phyloP scores from a whole-genome alignment of 306 rosid species.

The Astragalus glycyphyllos region DNA sequence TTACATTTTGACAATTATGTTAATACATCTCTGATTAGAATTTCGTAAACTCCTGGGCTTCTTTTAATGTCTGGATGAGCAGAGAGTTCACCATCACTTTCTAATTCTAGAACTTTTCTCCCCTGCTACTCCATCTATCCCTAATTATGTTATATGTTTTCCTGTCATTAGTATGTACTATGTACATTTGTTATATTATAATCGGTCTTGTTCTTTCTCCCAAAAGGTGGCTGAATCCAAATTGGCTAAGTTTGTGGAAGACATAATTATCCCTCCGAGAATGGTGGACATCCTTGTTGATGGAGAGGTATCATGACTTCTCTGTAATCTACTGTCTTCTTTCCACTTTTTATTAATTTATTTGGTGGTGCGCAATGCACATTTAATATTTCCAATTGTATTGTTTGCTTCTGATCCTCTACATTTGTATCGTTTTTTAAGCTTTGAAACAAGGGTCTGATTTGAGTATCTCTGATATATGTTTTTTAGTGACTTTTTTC shows the following conservation, averaged over 20 bases:
- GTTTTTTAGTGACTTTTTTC: background rate
- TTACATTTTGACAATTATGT: constrained; percentile 26
- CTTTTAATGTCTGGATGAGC: constrained; percentile 11
- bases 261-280: constrained; percentile 95
- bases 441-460: background rate
- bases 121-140: constrained; percentile 5
- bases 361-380: constrained; percentile 38
- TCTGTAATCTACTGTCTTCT: constrained; percentile 13
- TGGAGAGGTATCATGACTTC: constrained; percentile 76
- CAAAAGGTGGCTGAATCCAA: constrained; percentile 91
- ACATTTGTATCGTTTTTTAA: background rate
- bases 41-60: constrained; percentile 15
- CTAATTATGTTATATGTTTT: background rate
- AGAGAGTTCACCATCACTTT: background rate
- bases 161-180: constrained; percentile 18
- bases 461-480: background rate
- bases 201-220: constrained; percentile 33
- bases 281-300: constrained; percentile 92
- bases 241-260: constrained; percentile 95
- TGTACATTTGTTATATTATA: constrained; percentile 33
- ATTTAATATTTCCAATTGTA: constrained; percentile 18
- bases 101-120: background rate
- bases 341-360: constrained; percentile 22
- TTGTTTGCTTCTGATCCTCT: constrained; percentile 12
- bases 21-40: constrained; percentile 13